These are phyloP conservation scores for Pezicula radicicola DNA, from an alignment of 2,329 filamentous ascomycete genomes.

Conservation along the genomic window DNA sequence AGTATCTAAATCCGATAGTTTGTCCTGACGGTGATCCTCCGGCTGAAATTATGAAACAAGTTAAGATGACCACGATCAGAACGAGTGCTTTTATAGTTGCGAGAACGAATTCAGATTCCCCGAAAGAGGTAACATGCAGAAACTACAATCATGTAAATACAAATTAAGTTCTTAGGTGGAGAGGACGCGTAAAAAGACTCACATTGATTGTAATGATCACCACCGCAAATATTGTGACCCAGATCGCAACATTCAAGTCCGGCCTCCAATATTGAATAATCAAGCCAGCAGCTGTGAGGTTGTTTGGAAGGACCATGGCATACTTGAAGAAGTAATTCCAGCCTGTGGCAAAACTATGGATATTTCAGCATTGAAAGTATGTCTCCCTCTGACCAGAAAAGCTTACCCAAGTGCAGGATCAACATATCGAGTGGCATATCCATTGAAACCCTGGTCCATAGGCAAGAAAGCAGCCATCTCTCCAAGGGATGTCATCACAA, in stretches of 20 bases:
- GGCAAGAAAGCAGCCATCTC: constrained; percentile 56
- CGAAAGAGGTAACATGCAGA: background rate
- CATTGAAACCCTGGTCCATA: constrained; percentile 72
- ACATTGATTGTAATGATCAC: constrained; percentile 39
- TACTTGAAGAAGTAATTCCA: constrained; percentile 61
- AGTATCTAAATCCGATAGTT: constrained; percentile 41
- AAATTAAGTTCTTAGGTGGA: background rate
- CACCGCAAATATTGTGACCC: constrained; percentile 67
- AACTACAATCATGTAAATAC: background rate
- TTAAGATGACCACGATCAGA: background rate
- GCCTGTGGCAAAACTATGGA: constrained; percentile 36
- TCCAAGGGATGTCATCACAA: constrained; percentile 53
- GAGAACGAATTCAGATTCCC: background rate
- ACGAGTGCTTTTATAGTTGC: constrained; percentile 14
- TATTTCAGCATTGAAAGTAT: background rate
- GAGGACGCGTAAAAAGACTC: background rate
- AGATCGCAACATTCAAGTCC: constrained; percentile 71
- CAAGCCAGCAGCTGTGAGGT: constrained; percentile 71
- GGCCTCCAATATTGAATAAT: constrained; percentile 76
- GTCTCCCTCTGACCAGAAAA: constrained; percentile 38
- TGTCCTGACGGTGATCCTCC: background rate
- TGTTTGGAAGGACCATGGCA: constrained; percentile 78
- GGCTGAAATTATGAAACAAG: background rate
- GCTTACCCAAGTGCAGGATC: constrained; percentile 77
- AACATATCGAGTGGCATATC: constrained; percentile 73